Evolutionary conservation across 495 filamentous ascomycete species (phyloP).

Genomic region (Lepraria neglecta): DNA sequence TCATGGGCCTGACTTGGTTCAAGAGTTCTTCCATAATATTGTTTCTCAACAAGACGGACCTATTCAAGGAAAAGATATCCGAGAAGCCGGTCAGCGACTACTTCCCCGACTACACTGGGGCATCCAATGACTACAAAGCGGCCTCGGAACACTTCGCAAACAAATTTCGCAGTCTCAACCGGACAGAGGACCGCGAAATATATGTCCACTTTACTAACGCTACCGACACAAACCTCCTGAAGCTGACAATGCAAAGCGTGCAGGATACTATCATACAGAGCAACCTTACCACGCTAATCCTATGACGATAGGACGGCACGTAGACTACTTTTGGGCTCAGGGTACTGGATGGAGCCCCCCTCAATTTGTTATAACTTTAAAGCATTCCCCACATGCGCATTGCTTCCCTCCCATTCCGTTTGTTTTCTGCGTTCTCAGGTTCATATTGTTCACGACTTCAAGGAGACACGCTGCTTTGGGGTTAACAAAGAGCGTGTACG

Average conservation of each 20-base stretch:
- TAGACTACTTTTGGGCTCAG: constrained; percentile 1
- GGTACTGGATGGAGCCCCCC: not conserved
- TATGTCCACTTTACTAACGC: constrained; percentile 94
- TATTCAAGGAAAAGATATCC: constrained; percentile 85
- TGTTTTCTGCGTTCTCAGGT: constrained; percentile 1
- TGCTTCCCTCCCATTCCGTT: constrained; percentile 1
- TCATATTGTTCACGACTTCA: constrained; percentile 12
- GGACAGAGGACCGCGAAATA: constrained; percentile 78
- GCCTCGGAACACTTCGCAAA: constrained; percentile 83
- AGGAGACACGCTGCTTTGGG: constrained; percentile 4
- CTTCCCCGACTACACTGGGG: constrained; percentile 83
- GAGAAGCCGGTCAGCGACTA: constrained; percentile 77
- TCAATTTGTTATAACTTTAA: not conserved
- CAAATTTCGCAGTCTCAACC: constrained; percentile 80
- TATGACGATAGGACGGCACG: constrained; percentile 42
- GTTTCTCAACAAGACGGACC: constrained; percentile 98
- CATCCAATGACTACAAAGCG: constrained; percentile 47
- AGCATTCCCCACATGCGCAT: not conserved
- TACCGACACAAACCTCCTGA: constrained; percentile 89
- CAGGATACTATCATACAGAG: constrained; percentile 99
- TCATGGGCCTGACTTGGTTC: constrained; percentile 97
- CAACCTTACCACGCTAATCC: constrained; percentile 88
- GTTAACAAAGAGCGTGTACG: constrained; percentile 2
- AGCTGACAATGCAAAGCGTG: constrained; percentile 94
- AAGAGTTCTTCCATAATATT: constrained; percentile 91